These are phyloP conservation scores for Acanthamoeba culbertsoni DNA, from an alignment of 208 protist species.

Conservation along the genomic window DNA sequence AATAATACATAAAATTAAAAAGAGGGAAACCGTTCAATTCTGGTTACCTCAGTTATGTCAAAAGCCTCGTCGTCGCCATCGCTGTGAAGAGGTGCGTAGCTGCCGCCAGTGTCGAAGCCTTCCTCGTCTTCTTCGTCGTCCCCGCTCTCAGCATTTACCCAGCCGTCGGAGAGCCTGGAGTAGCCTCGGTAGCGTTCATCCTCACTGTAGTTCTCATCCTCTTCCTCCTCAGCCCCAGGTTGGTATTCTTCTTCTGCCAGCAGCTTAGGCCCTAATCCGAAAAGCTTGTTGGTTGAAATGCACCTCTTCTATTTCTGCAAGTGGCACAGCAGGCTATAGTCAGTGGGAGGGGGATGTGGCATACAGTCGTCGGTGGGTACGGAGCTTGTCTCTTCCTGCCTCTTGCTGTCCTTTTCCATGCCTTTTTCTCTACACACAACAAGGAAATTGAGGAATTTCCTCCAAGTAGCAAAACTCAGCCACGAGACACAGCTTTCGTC, in stretches of 20 bases:
- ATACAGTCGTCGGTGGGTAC: no score
- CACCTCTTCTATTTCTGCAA: no score
- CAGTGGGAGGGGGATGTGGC: no score
- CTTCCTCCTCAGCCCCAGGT: background rate
- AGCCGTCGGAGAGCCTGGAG: background rate
- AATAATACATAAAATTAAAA: no score
- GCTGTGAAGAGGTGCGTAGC: background rate
- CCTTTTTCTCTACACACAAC: background rate
- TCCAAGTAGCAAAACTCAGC: no score
- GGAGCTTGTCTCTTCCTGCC: background rate
- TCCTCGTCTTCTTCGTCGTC: background rate
- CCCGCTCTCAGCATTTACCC: background rate
- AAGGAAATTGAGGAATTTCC: no score
- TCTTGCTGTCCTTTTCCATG: background rate
- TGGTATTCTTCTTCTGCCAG: background rate
- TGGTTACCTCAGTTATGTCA: background rate
- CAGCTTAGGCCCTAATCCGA: no score
- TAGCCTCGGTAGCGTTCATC: background rate
- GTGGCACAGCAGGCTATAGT: no score
- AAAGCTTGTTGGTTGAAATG: no score
- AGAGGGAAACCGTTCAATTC: no score
- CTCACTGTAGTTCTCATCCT: background rate
- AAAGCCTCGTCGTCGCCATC: background rate
- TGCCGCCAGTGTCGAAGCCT: no score
- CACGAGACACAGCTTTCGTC: no score